These are phyloP conservation scores for Alnus glutinosa DNA, from an alignment of 306 rosid genomes.

Conservation along the genomic window DNA sequence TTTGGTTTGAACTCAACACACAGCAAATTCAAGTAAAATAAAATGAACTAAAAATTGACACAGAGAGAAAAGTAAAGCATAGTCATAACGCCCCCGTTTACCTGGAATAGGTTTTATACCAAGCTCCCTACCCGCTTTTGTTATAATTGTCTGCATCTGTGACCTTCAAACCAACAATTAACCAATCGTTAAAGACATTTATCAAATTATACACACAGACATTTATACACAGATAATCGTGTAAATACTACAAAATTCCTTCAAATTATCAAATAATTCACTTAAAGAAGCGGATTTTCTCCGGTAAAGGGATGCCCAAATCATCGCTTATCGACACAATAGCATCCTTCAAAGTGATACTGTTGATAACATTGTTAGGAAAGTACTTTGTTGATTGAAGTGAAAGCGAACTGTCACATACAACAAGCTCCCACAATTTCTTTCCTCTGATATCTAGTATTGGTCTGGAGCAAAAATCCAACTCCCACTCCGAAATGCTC, in stretches of 20 bases:
- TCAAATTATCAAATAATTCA: conserved; percentile 11
- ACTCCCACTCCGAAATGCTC: conserved; percentile 75
- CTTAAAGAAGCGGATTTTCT: conserved; percentile 89
- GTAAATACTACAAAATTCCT: not conserved
- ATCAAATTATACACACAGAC: not conserved
- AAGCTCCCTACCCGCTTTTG: conserved; percentile 91
- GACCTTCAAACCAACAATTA: conserved; percentile 59
- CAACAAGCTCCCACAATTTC: conserved; percentile 95
- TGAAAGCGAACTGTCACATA: conserved; percentile 77
- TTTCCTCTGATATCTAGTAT: conserved; percentile 86
- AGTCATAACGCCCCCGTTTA: conserved; percentile 71
- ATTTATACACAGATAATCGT: not conserved
- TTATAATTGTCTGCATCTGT: conserved; percentile 96
- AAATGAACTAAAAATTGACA: not conserved
- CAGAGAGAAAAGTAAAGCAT: not conserved
- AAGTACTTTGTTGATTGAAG: conserved; percentile 85
- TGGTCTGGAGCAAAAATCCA: conserved; percentile 95
- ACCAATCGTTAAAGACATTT: not conserved
- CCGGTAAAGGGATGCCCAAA: conserved; percentile 68
- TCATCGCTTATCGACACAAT: conserved; percentile 57
- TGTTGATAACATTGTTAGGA: conserved; percentile 89
- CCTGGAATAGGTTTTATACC: conserved; percentile 78
- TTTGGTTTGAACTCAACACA: not conserved
- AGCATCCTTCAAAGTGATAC: conserved; percentile 83
- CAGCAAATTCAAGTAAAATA: not conserved